Conservation (phyloP, 768 basidiomycete species). For the Rhizopogon roseolus region DNA sequence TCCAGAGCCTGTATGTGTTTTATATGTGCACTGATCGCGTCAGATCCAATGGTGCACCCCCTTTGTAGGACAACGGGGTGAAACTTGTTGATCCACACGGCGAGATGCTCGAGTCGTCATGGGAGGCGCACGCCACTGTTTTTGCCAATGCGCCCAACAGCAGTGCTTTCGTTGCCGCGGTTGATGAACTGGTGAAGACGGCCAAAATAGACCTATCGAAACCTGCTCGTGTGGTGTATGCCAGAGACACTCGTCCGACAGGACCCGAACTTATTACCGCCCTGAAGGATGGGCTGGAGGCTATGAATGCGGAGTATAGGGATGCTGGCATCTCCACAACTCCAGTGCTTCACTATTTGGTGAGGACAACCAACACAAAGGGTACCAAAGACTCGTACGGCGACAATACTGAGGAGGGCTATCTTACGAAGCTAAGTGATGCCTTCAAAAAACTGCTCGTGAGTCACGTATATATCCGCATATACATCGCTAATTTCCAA, state of each 20-base stretch:
- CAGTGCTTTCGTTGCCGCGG: constrained; percentile 61
- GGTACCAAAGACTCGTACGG: constrained; percentile 77
- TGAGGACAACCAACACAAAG: constrained; percentile 83
- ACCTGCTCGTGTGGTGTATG: constrained; percentile 84
- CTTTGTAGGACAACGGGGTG: constrained; percentile 88
- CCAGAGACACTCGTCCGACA: constrained; percentile 89
- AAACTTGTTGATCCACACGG: constrained; percentile 97
- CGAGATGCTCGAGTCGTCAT: constrained; percentile 93
- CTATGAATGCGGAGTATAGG: constrained; percentile 61
- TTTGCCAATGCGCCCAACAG: constrained; percentile 81
- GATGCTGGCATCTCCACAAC: constrained; percentile 88
- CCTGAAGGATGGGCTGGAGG: constrained; percentile 77
- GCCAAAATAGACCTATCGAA: constrained; percentile 74
- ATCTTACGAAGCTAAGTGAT: constrained; percentile 72
- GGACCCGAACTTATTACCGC: constrained; percentile 72
- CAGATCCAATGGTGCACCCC: neutral
- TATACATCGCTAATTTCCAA: neutral
- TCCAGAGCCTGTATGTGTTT: constrained; percentile 76
- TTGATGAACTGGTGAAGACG: constrained; percentile 57
- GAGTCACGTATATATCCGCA: constrained; percentile 25
- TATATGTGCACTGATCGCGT: neutral
- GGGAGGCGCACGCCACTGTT: constrained; percentile 85
- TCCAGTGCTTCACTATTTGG: constrained; percentile 93
- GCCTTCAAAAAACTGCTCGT: constrained; percentile 90
- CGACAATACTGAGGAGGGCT: constrained; percentile 75